Conservation (phyloP, 1,139 yeast species). For the Pichia sp. region DNA sequence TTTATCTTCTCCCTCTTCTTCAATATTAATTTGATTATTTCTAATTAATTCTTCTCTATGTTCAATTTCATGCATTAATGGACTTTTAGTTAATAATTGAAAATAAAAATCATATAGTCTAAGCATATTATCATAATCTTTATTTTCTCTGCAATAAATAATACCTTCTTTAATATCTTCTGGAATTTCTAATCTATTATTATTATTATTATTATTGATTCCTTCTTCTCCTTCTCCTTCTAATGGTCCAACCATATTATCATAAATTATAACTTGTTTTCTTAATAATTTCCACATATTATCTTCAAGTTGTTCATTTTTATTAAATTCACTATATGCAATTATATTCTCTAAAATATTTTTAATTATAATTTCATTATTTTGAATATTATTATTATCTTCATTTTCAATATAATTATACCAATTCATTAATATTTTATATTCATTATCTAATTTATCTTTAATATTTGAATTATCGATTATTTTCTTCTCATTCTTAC, state of each 20-base stretch:
- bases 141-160: conserved; percentile 2
- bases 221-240: not conserved
- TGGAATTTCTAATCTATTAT: conserved; percentile 1
- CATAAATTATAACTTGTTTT: conserved; percentile 3
- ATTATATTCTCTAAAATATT: conserved; percentile 4
- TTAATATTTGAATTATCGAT: too few relatives aligned
- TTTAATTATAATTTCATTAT: not conserved
- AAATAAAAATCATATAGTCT: conserved; percentile 9
- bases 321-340: conserved; percentile 17
- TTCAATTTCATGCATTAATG: not conserved
- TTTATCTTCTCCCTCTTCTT: conserved; percentile 3
- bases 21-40: not conserved
- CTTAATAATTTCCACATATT: conserved; percentile 1
- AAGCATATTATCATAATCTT: conserved; percentile 5
- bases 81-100: conserved; percentile 2
- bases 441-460: not conserved
- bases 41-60: conserved; percentile 2
- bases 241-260: conserved; percentile 4
- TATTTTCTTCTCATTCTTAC: too few relatives aligned
- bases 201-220: conserved; percentile 2
- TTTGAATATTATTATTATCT: not conserved
- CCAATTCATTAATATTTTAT: conserved; percentile 4
- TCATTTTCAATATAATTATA: conserved; percentile 17
- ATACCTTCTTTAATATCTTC: conserved; percentile 3
- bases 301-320: conserved; percentile 1